Conservation (phyloP, 2,329 filamentous ascomycete species). For the Arthrocladium fulminans region DNA sequence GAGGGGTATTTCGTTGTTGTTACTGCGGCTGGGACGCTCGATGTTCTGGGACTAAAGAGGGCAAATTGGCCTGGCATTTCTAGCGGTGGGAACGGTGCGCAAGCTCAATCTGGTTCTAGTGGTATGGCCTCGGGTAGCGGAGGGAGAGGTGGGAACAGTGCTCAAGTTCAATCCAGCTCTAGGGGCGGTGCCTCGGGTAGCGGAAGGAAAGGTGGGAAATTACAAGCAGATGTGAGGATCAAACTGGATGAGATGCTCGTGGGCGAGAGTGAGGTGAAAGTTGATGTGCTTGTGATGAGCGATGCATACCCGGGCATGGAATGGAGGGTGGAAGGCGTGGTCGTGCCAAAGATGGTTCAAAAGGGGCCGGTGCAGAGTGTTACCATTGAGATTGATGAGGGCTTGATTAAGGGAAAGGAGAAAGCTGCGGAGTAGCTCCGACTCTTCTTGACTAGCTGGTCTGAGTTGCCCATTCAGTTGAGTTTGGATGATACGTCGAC, state of each 20-base stretch:
- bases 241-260: not conserved
- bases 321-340: slow-evolving; percentile 47
- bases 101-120: slow-evolving; percentile 11
- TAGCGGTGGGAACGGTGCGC: slow-evolving; percentile 16
- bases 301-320: slow-evolving; percentile 77
- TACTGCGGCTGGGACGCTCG: slow-evolving; percentile 49
- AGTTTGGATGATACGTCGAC: no score
- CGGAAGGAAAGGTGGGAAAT: slow-evolving; percentile 13
- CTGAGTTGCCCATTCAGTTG: no score
- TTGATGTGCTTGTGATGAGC: slow-evolving; percentile 71
- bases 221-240: slow-evolving; percentile 1
- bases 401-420: slow-evolving; percentile 16
- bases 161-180: slow-evolving; percentile 13
- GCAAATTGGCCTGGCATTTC: slow-evolving; percentile 57
- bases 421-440: not conserved
- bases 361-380: slow-evolving; percentile 16
- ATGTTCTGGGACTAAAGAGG: slow-evolving; percentile 54
- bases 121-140: no score
- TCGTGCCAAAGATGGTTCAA: slow-evolving; percentile 34
- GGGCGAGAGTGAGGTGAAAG: slow-evolving; percentile 38
- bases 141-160: slow-evolving; percentile 16
- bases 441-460: no score
- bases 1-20: slow-evolving; percentile 88
- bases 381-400: slow-evolving; percentile 19
- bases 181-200: slow-evolving; percentile 22